Conservation (phyloP, 441 rosid species). For the Arabidopsis lyrata region DNA sequence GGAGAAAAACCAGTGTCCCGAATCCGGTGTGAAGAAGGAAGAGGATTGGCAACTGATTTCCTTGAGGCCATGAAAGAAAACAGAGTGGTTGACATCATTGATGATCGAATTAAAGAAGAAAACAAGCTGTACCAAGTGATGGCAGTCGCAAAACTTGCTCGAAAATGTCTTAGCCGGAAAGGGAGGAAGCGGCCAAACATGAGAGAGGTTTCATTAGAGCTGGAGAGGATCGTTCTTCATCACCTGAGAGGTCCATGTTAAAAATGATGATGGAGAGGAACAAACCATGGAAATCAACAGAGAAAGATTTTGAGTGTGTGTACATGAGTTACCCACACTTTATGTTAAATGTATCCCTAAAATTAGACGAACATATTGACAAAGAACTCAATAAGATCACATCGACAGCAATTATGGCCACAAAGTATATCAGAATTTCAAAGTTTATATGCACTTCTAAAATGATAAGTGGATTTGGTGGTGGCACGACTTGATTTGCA, state of each 20-base stretch:
- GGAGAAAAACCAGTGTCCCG: constrained; percentile 18
- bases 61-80: constrained; percentile 28
- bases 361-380: too few species aligned
- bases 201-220: constrained; percentile 47
- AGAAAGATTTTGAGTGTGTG: neutral
- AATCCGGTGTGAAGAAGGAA: constrained; percentile 32
- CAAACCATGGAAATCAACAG: constrained; percentile 2
- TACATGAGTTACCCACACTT: neutral
- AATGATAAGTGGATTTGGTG: too few species aligned
- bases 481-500: too few species aligned
- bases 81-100: constrained; percentile 38
- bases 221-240: constrained; percentile 41
- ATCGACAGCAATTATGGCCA: too few species aligned
- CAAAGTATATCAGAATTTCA: too few species aligned
- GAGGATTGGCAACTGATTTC: constrained; percentile 41
- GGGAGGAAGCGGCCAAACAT: constrained; percentile 49
- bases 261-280: constrained; percentile 26
- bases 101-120: constrained; percentile 36
- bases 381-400: too few species aligned
- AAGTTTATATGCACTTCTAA: too few species aligned
- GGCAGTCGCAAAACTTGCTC: constrained; percentile 40
- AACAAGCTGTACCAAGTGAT: constrained; percentile 45
- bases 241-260: constrained; percentile 15
- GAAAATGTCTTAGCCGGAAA: constrained; percentile 43
- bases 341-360: too few species aligned